Evolutionary conservation across 2,329 filamentous ascomycete species (phyloP), one percentile per base, ranked within the genome.

Genomic region (Colletotrichum orchidophilum): DNA sequence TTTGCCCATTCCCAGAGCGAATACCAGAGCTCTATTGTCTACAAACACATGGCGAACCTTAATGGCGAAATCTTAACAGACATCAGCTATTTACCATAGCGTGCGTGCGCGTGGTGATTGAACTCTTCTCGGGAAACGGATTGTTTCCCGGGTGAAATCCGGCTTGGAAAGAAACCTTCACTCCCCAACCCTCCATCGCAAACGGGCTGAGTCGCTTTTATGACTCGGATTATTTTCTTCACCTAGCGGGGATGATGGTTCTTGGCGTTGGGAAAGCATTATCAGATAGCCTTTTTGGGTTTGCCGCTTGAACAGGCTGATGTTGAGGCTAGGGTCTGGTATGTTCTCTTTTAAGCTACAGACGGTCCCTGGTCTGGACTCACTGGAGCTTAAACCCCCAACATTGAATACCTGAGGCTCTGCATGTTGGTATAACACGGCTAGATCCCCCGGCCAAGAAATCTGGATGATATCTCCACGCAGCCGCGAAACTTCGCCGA

Each of bases 11-110:
- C 29, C 12, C 5, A 61, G 26, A 50, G 52, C 12, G 29, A 12
- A 15, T 49, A 13, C 42, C 4, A 58, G 8, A 35, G 49, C 54
- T 8, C 49, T 39, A 54, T 60, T 8, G 26, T 26, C 18, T 27
- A 58, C 53, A 57, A 50, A 18, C 39, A 58, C 39, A 68, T 9
- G 15, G 12, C 12, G 15, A 71, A 69, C 64, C 42, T 29, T 63
- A 69, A 49, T 24, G n/a, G 13, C 8, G 24, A 15, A 46, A 8
- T 18, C 18, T 18, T n/a, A 29, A 15, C 11, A 26, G 21, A 26
- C 21, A 69, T 69, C 58, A 42, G 64, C 18, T 54, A 33, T 69
- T 71, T 54, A 53, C 31, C 69, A 68, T 42, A 63, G 68, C 70
- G 59, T 21, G n/a, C 18, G 46, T 5, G 26, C 49, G 39, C 49